Evolutionary conservation across 75 land plant genomes (phyloP).

Genomic region (Adiantum capillusveneris): DNA sequence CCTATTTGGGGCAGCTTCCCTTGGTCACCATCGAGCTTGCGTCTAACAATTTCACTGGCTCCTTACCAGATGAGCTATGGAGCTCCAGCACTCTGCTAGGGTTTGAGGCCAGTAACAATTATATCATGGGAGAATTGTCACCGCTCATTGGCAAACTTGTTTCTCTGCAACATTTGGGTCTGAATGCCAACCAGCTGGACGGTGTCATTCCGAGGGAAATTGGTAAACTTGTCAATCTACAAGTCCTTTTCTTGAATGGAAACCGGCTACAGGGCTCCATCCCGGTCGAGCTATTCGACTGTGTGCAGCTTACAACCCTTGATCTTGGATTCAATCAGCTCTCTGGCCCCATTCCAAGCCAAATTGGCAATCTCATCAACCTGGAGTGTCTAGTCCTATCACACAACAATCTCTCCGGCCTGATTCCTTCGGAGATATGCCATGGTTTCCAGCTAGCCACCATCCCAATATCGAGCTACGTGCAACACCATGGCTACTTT

Average conservation of each 20-base stretch:
- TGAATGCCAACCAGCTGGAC: slow-evolving; percentile 26
- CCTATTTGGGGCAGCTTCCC: slow-evolving; percentile 16
- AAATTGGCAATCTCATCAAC: slow-evolving; percentile 17
- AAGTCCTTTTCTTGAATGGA: slow-evolving; percentile 5
- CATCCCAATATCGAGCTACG: slow-evolving; percentile 3
- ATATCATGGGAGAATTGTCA: slow-evolving; percentile 32
- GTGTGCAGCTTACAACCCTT: slow-evolving; percentile 1
- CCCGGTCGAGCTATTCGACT: slow-evolving; percentile 3
- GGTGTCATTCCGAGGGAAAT: slow-evolving; percentile 37
- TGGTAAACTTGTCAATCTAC: slow-evolving; percentile 18
- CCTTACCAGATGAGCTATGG: slow-evolving; percentile 21
- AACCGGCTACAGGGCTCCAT: slow-evolving; percentile 10
- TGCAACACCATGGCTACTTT: slow-evolving; percentile 13
- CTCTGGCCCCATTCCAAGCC: slow-evolving; percentile 25
- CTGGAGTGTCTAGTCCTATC: slow-evolving; percentile 53
- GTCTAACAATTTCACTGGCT: slow-evolving; percentile 26
- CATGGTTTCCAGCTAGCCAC: slow-evolving; percentile 5
- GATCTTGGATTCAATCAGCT: slow-evolving; percentile 8
- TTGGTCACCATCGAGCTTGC: slow-evolving; percentile 25
- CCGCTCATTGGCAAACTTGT: slow-evolving; percentile 46
- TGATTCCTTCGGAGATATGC: slow-evolving; percentile 29
- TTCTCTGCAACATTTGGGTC: slow-evolving; percentile 36
- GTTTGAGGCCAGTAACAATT: slow-evolving; percentile 10
- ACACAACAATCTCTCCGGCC: slow-evolving; percentile 40
- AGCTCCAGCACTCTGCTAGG: slow-evolving; percentile 14